A percentile compares a stretch with the other conserved stretches of the same genome.
Conservation (phyloP, 1,284 basidiomycete species). For the Cryptococcus sp. region DNA sequence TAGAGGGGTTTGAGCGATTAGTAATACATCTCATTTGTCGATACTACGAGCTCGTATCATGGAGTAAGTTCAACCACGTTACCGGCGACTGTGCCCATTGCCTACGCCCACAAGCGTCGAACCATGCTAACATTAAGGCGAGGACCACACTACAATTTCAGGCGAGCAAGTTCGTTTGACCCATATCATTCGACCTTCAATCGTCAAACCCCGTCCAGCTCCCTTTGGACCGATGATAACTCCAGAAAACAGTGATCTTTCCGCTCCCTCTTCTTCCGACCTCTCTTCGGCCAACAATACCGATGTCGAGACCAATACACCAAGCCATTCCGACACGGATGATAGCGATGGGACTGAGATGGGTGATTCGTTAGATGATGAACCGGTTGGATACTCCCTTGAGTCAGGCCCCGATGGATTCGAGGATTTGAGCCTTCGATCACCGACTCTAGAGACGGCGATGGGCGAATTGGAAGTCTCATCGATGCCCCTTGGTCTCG, state of each 20-base stretch:
- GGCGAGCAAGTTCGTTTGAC: slow-evolving; percentile 36
- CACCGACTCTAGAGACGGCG: slow-evolving; percentile 3
- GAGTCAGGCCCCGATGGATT: slow-evolving; percentile 5
- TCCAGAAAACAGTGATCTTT: slow-evolving; percentile 40
- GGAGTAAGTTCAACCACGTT: slow-evolving; percentile 39
- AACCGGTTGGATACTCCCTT: slow-evolving; percentile 19
- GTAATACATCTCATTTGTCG: slow-evolving; percentile 43
- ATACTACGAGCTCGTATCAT: slow-evolving; percentile 46
- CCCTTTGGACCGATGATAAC: slow-evolving; percentile 25
- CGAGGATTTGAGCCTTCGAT: neutral
- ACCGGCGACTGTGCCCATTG: neutral
- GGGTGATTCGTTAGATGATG: slow-evolving; percentile 12
- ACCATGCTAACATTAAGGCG: slow-evolving; percentile 20
- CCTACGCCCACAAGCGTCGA: neutral
- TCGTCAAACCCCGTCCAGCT: slow-evolving; percentile 17
- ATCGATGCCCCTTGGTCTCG: neutral
- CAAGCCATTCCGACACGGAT: slow-evolving; percentile 7
- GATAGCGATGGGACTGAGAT: slow-evolving; percentile 25
- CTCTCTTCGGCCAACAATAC: slow-evolving; percentile 8
- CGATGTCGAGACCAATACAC: slow-evolving; percentile 5
- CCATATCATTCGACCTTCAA: slow-evolving; percentile 39
- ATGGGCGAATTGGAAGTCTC: slow-evolving; percentile 2
- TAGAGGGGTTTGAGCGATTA: slow-evolving; percentile 43
- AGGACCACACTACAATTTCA: slow-evolving; percentile 16
- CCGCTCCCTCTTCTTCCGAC: slow-evolving; percentile 25